Conservation (phyloP, 148 eudicot genomes). For the Dianthus caryophyllus region DNA sequence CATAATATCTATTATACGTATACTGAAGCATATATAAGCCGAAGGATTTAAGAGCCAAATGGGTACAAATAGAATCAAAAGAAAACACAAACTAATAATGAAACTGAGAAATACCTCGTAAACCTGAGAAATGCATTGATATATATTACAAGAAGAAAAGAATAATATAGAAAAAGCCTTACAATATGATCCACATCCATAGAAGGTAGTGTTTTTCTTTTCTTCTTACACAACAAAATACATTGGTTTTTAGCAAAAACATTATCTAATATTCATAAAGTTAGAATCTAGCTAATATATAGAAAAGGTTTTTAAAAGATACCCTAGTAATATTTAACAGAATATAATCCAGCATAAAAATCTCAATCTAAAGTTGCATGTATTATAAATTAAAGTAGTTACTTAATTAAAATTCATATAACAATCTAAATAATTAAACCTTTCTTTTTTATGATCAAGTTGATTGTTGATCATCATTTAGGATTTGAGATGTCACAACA, state of each 20-base stretch:
- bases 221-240: too few species aligned
- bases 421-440: too few species aligned
- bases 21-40: too few species aligned
- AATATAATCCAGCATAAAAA: conserved; percentile 1
- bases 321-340: conserved; percentile 6
- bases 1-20: too few species aligned
- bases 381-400: background rate
- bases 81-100: too few species aligned
- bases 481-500: conserved; percentile 50
- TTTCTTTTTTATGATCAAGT: conserved; percentile 35
- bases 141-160: conserved; percentile 19
- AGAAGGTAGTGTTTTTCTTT: too few species aligned
- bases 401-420: background rate
- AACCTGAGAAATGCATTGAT: conserved; percentile 8
- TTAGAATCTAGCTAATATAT: conserved; percentile 13
- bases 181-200: conserved; percentile 9
- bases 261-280: conserved; percentile 1
- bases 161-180: background rate
- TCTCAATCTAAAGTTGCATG: background rate
- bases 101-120: background rate
- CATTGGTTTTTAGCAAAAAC: too few species aligned
- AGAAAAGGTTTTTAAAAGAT: background rate
- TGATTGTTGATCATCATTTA: conserved; percentile 32
- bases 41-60: too few species aligned
- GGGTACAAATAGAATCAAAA: too few species aligned